Evolutionary conservation across 1,284 basidiomycete species (phyloP).

Genomic region (Wolfiporia cocos): DNA sequence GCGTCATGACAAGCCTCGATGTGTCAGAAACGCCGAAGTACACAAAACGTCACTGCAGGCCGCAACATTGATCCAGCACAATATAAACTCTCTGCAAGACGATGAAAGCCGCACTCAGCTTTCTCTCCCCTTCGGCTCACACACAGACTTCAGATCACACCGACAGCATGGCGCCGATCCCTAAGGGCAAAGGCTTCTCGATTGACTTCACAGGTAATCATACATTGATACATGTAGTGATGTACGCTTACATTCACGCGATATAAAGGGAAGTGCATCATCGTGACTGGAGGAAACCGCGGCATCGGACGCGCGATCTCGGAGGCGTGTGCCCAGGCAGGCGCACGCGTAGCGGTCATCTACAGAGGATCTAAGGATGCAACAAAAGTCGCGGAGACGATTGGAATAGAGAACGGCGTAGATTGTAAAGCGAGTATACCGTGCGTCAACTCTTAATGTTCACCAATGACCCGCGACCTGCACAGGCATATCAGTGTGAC

Average conservation of each 20-base stretch:
- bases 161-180: not conserved
- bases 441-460: too few relatives aligned
- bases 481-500: slow-evolving; percentile 38
- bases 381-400: slow-evolving; percentile 28
- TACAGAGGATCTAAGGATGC: slow-evolving; percentile 36
- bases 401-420: slow-evolving; percentile 29
- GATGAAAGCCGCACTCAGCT: too few relatives aligned
- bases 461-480: not conserved
- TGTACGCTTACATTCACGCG: not conserved
- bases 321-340: slow-evolving; percentile 35
- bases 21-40: too few relatives aligned
- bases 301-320: slow-evolving; percentile 44
- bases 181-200: not conserved
- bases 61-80: too few relatives aligned
- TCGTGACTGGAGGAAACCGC: slow-evolving; percentile 36
- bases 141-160: too few relatives aligned
- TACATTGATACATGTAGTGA: not conserved
- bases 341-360: slow-evolving; percentile 37
- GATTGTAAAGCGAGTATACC: slow-evolving; percentile 23
- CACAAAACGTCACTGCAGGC: too few relatives aligned
- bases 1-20: too few relatives aligned
- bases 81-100: too few relatives aligned
- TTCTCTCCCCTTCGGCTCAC: too few relatives aligned
- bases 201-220: slow-evolving; percentile 2
- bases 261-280: slow-evolving; percentile 22